Percentiles rank a stretch among this genome's conserved stretches.
Evolutionary conservation across 1,139 yeast species (phyloP).

Genomic region (Yamadazyma jaroonii): DNA sequence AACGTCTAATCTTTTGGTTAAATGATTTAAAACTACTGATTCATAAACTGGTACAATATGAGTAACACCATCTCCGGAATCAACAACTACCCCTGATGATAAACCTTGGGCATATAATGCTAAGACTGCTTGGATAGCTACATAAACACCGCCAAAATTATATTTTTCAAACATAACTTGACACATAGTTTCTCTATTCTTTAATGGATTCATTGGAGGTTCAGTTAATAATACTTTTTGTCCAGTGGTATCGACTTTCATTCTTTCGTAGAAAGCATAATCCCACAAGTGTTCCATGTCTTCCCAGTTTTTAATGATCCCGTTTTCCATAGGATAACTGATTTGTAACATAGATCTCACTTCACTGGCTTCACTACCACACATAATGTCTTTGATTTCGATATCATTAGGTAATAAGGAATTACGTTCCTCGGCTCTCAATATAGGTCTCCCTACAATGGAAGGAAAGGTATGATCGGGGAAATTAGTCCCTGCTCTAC

Average conservation of each 20-base stretch:
- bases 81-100: slow-evolving; percentile 97
- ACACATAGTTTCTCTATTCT: slow-evolving; percentile 92
- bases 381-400: slow-evolving; percentile 90
- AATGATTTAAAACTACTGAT: slow-evolving; percentile 89
- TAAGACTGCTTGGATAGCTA: slow-evolving; percentile 96
- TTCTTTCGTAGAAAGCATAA: slow-evolving; percentile 89
- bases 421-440: slow-evolving; percentile 92
- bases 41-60: slow-evolving; percentile 98
- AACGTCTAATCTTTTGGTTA: slow-evolving; percentile 88
- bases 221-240: slow-evolving; percentile 86
- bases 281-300: slow-evolving; percentile 99
- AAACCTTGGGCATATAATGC: slow-evolving; percentile 97
- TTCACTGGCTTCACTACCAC: slow-evolving; percentile 93
- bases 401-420: slow-evolving; percentile 52
- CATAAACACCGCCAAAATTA: slow-evolving; percentile 94
- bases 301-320: slow-evolving; percentile 96
- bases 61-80: slow-evolving; percentile 86
- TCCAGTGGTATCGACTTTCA: slow-evolving; percentile 74
- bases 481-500: slow-evolving; percentile 94
- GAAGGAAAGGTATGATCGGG: slow-evolving; percentile 99
- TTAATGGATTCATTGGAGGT: slow-evolving; percentile 97
- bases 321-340: slow-evolving; percentile 98
- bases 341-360: slow-evolving; percentile 88
- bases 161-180: slow-evolving; percentile 97
- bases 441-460: slow-evolving; percentile 94